Conservation (phyloP, 306 rosid species). For the Begonia masoniana region DNA sequence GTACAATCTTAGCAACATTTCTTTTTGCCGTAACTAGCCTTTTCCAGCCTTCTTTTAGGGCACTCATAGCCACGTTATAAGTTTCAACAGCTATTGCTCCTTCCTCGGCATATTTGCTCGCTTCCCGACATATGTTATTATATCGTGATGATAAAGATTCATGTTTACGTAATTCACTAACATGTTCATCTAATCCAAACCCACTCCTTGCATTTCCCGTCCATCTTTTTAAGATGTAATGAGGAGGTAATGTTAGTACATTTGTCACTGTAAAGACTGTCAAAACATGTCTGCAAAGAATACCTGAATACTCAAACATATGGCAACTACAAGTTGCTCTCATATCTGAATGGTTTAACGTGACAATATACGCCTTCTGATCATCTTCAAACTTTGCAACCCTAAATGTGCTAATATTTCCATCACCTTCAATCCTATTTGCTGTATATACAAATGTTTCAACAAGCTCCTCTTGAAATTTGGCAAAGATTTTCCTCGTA, state of each 20-base stretch:
- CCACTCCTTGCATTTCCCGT: slow-evolving; percentile 72
- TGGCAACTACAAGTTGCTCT: slow-evolving; percentile 87
- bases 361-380: slow-evolving; percentile 53
- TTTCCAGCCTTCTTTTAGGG: slow-evolving; percentile 69
- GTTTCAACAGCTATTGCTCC: slow-evolving; percentile 73
- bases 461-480: slow-evolving; percentile 89
- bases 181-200: slow-evolving; percentile 42
- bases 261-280: slow-evolving; percentile 84
- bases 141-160: slow-evolving; percentile 60
- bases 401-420: slow-evolving; percentile 60
- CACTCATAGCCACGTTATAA: slow-evolving; percentile 50
- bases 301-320: slow-evolving; percentile 90
- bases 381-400: slow-evolving; percentile 92
- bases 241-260: slow-evolving; percentile 72
- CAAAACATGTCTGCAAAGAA: slow-evolving; percentile 81
- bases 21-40: slow-evolving; percentile 50
- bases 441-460: slow-evolving; percentile 92
- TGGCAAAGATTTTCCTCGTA: slow-evolving; percentile 65
- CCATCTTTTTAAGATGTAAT: slow-evolving; percentile 87
- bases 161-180: slow-evolving; percentile 39
- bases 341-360: slow-evolving; percentile 58
- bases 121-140: slow-evolving; percentile 63
- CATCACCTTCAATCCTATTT: slow-evolving; percentile 84
- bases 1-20: slow-evolving; percentile 57
- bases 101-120: slow-evolving; percentile 78